Conservation (phyloP, 78 protist species). For the Monosiga brevicollis region DNA sequence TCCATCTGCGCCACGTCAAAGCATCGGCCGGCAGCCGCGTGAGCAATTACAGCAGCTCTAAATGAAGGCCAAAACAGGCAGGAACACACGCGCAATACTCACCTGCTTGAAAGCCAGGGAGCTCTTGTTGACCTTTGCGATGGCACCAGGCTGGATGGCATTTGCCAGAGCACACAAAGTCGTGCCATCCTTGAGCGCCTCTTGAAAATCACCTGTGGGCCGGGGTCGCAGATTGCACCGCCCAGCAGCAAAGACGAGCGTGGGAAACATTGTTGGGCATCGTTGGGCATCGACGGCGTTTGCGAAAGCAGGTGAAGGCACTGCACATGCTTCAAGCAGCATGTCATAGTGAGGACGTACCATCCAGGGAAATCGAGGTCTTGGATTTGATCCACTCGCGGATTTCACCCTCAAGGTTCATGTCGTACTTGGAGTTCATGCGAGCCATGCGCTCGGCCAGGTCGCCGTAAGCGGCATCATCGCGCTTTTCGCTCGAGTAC, state of each 20-base stretch:
- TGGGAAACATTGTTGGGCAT: too few species aligned
- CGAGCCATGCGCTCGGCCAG: not conserved
- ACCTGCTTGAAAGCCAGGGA: slow-evolving; percentile 6
- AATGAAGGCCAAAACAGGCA: too few species aligned
- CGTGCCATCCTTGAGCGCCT: not conserved
- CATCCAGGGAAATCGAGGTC: not conserved
- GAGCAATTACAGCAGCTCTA: too few species aligned
- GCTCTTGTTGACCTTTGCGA: slow-evolving; percentile 15
- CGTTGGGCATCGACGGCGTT: too few species aligned
- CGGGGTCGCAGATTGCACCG: too few species aligned
- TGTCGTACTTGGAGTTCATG: not conserved
- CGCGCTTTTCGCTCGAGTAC: not conserved
- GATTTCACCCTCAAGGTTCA: not conserved
- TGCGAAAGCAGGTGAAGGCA: too few species aligned
- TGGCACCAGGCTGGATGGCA: slow-evolving; percentile 17
- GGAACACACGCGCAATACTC: too few species aligned
- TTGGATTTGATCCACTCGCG: not conserved
- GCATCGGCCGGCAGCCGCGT: too few species aligned
- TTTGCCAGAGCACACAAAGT: not conserved
- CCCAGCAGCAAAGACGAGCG: too few species aligned
- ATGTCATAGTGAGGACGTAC: too few species aligned
- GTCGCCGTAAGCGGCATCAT: not conserved
- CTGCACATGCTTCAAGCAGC: too few species aligned
- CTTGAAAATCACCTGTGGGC: not conserved
- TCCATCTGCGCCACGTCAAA: slow-evolving; percentile 25